Conservation (phyloP, 129 eudicot genomes). For the Helichrysum umbraculigerum region DNA sequence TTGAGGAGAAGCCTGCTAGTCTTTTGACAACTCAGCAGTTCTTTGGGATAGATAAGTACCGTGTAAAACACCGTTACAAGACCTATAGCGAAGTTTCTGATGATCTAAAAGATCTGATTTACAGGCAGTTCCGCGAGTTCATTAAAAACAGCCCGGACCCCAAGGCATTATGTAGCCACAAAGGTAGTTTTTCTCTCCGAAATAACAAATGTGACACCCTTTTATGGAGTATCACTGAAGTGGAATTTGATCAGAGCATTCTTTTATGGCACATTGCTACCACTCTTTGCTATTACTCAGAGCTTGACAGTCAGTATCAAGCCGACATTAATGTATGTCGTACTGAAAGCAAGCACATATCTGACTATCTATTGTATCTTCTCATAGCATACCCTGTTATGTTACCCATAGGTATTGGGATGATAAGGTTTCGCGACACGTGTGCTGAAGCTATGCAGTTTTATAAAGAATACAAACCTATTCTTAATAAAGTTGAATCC, state of each 20-base stretch:
- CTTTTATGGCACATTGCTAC: conserved; percentile 37
- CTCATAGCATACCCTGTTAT: conserved; percentile 42
- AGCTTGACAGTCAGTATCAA: neutral
- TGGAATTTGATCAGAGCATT: conserved; percentile 51
- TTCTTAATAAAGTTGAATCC: conserved; percentile 16
- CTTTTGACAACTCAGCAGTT: conserved; percentile 24
- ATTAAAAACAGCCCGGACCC: conserved; percentile 3
- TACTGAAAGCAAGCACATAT: conserved; percentile 37
- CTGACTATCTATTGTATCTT: conserved; percentile 46
- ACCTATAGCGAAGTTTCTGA: conserved; percentile 29
- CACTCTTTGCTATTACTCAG: conserved; percentile 49
- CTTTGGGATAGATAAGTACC: conserved; percentile 28
- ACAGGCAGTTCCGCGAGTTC: conserved; percentile 24
- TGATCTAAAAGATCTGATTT: conserved; percentile 35
- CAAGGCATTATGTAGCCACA: conserved; percentile 33
- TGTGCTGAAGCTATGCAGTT: conserved; percentile 48
- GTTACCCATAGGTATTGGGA: conserved; percentile 50
- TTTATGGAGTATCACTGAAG: conserved; percentile 30
- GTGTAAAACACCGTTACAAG: conserved; percentile 38
- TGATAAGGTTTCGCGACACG: conserved; percentile 49
- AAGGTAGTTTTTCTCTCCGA: conserved; percentile 31
- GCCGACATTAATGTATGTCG: neutral
- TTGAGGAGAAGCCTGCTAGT: conserved; percentile 22
- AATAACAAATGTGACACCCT: neutral
- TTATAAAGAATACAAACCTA: conserved; percentile 24